Conservation (phyloP, 495 filamentous ascomycete genomes). For the Aspergillus olivimuriae region DNA sequence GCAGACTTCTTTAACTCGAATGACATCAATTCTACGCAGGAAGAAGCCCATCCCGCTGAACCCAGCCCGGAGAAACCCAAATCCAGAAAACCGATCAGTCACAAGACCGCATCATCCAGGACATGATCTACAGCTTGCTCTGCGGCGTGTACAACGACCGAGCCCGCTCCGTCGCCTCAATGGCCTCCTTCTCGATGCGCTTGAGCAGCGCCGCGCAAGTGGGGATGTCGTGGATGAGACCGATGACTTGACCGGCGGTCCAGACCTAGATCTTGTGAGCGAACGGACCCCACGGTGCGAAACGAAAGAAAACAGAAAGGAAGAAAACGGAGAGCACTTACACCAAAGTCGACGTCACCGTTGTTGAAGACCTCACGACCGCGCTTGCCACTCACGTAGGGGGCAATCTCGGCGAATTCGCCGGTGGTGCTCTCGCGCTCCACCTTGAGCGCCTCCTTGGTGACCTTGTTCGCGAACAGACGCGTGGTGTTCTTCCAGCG, state of each 20-base stretch:
- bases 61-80: no score
- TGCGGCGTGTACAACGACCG: conserved; percentile 32
- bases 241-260: conserved; percentile 67
- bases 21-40: neutral
- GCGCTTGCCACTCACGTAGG: conserved; percentile 85
- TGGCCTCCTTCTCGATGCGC: conserved; percentile 60
- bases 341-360: conserved; percentile 85
- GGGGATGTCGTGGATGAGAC: conserved; percentile 63
- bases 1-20: neutral
- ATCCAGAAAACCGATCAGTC: no score
- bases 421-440: conserved; percentile 81
- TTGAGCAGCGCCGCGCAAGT: conserved; percentile 52
- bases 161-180: conserved; percentile 40
- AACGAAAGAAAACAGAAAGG: neutral
- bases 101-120: no score
- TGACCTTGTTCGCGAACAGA: conserved; percentile 84
- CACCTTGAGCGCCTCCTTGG: conserved; percentile 70
- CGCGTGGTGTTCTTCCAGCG: conserved; percentile 91
- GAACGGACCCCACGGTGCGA: neutral
- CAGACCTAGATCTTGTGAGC: conserved; percentile 55
- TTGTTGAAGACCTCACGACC: conserved; percentile 88
- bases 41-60: no score
- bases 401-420: conserved; percentile 86
- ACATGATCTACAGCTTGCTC: conserved; percentile 39
- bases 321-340: conserved; percentile 39